Evolutionary conservation across 306 rosid species (phyloP).

Genomic region (Myrica gale): DNA sequence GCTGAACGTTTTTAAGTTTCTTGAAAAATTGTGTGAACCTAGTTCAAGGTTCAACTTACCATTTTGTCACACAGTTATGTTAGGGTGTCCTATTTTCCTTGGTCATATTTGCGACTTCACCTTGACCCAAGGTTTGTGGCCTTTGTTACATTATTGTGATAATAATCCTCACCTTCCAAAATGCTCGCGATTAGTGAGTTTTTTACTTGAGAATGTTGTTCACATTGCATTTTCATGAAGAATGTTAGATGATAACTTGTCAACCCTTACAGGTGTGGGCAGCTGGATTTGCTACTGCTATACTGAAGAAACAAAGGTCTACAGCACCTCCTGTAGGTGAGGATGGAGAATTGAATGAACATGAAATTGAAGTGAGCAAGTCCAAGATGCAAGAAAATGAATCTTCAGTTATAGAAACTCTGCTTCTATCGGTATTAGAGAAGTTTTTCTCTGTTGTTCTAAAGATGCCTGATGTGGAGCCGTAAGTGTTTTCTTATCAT

Average conservation of each 20-base stretch:
- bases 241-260: background rate
- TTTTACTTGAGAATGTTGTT: background rate
- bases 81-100: background rate
- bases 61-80: background rate
- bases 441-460: slow-evolving; percentile 57
- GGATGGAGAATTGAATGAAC: slow-evolving; percentile 25
- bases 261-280: slow-evolving; percentile 74
- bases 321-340: slow-evolving; percentile 27
- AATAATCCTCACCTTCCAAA: background rate
- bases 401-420: slow-evolving; percentile 42
- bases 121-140: background rate
- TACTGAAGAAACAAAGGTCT: slow-evolving; percentile 65
- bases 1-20: background rate
- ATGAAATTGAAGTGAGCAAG: slow-evolving; percentile 32
- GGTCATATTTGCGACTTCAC: background rate
- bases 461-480: slow-evolving; percentile 59
- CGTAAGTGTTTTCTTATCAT: slow-evolving; percentile 43
- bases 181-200: background rate
- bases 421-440: slow-evolving; percentile 53
- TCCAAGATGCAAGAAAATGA: slow-evolving; percentile 44
- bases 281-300: slow-evolving; percentile 80
- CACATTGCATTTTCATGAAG: background rate
- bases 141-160: background rate
- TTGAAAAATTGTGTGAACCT: background rate
- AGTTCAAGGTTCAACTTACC: background rate